Evolutionary conservation across 129 eudicot genomes (phyloP), one percentile per base, ranked within the genome.

Genomic region (Smallanthus sonchifolius): DNA sequence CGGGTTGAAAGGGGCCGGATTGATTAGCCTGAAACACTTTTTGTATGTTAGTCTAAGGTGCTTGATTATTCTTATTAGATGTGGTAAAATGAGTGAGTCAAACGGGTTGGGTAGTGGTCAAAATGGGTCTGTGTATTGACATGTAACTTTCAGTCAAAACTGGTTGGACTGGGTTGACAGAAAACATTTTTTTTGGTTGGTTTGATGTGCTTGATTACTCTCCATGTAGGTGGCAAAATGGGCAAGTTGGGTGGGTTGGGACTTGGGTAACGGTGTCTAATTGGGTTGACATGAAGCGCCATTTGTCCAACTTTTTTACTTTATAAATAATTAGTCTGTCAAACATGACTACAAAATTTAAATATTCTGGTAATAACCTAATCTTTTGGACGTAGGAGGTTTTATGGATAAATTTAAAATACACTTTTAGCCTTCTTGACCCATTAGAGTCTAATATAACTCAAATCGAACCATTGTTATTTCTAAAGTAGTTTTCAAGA

Each of bases 131-230:
- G 13, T 49, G 20, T n/a, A 6, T 13, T 13, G n/a, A 49, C 20
- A 15, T 2, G 6, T 49, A 16, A 16, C 13, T 49, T 6, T 16
- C 6, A 8, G 8, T 49, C 45, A 40, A 40, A 40, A 40, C 11
- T 9, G 7, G 45, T 40, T 10, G 9, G 45, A 40, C 9, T 40
- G 45, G 45, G 10, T 40, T 40, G 10, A 7, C 10, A 6, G 2
- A 8, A 40, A 40, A 7, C 13, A 42, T 42, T 9, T 2, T 9
- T 42, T 42, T 42, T 11, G 9, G 8, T n/a, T 49, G n/a, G 52
- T 14, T 47, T 47, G 52, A 47, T 47, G 9, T 87, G 35, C 34
- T 54, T 55, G 62, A 65, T 44, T 40, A 40, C 39, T 40, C 36
- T 37, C 32, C 24, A 15, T 68, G 10, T 48, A 24, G 32, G 15